A percentile compares a stretch with the other conserved stretches of the same genome.
Conservation (phyloP, 306 rosid species). For the Vachellia pachyceras region DNA sequence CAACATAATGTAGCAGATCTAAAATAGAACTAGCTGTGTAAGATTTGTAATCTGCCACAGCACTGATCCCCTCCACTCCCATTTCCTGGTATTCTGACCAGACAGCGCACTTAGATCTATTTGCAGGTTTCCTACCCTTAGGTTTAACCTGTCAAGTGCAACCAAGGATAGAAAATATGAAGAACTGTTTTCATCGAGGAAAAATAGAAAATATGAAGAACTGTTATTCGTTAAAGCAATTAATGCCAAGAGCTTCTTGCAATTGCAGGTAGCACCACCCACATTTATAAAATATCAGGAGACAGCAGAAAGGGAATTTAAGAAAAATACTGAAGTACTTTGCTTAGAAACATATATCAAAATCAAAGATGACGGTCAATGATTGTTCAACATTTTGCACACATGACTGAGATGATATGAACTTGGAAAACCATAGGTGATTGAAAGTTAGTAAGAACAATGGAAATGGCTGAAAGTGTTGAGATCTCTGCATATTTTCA, state of each 20-base stretch:
- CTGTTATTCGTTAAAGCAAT: not conserved
- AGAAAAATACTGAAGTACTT: not conserved
- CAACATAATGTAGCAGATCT: conserved; percentile 12
- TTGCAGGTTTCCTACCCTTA: not conserved
- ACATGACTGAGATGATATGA: not conserved
- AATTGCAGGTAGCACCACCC: not conserved
- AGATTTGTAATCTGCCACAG: not conserved
- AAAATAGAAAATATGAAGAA: not conserved
- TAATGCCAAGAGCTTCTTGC: not conserved
- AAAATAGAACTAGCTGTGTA: conserved; percentile 5
- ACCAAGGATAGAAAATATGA: not conserved
- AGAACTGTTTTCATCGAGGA: not conserved
- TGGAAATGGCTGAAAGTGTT: not conserved
- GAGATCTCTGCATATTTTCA: not conserved
- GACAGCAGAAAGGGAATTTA: not conserved
- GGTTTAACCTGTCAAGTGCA: not conserved
- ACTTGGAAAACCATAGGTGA: not conserved
- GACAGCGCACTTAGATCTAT: not conserved
- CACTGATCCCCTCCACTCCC: conserved; percentile 8
- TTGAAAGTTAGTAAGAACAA: not conserved
- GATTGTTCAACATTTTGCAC: not conserved
- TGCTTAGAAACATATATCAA: not conserved
- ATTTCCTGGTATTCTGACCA: conserved; percentile 9
- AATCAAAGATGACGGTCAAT: not conserved
- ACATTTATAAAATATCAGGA: not conserved